Percentiles rank a stretch among this genome's conserved stretches.
phyloP scores from a whole-genome alignment of 495 filamentous ascomycete species.

The Umbilicaria muhlenbergii region DNA sequence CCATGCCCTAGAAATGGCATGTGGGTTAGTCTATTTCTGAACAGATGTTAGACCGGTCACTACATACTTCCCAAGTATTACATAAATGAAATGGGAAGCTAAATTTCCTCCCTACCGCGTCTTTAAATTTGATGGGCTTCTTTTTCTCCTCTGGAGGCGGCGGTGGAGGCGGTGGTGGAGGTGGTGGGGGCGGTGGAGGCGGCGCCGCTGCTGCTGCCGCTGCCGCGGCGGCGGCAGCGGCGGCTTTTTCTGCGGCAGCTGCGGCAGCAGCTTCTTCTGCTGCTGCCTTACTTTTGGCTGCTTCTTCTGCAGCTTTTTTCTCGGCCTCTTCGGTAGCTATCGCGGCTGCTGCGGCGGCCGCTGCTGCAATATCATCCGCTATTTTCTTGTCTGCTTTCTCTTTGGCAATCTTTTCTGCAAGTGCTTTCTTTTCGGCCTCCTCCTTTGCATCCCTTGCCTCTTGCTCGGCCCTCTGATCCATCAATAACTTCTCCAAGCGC shows the following conservation, averaged over 20 bases:
- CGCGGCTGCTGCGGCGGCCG: slow-evolving; percentile 24
- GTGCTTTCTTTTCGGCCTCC: slow-evolving; percentile 21
- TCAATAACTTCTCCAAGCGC: slow-evolving; percentile 32
- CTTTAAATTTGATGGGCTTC: slow-evolving; percentile 66
- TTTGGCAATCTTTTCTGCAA: slow-evolving; percentile 24
- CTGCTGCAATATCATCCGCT: slow-evolving; percentile 31
- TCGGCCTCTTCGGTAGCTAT: slow-evolving; percentile 16
- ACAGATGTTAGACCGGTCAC: not conserved
- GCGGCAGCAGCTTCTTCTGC: slow-evolving; percentile 22
- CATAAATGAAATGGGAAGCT: slow-evolving; percentile 72
- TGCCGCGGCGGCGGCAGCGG: slow-evolving; percentile 9
- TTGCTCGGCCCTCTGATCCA: slow-evolving; percentile 31
- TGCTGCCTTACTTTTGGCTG: slow-evolving; percentile 6
- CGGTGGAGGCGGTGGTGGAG: slow-evolving; percentile 12
- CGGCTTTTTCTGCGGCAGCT: slow-evolving; percentile 16
- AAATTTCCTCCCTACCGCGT: slow-evolving; percentile 74
- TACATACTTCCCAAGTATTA: slow-evolving; percentile 61
- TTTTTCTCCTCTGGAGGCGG: slow-evolving; percentile 32
- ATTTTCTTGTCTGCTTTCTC: slow-evolving; percentile 36
- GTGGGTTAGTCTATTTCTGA: not conserved
- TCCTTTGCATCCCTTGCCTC: slow-evolving; percentile 29
- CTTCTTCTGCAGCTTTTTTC: slow-evolving; percentile 19
- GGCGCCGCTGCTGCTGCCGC: slow-evolving; percentile 17
- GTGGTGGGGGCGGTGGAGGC: slow-evolving; percentile 7
- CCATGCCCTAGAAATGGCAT: slow-evolving; percentile 51